Base-by-base conservation (phyloP, 1,284 basidiomycete species). In the Erythrobasidium hasegawianum region DNA sequence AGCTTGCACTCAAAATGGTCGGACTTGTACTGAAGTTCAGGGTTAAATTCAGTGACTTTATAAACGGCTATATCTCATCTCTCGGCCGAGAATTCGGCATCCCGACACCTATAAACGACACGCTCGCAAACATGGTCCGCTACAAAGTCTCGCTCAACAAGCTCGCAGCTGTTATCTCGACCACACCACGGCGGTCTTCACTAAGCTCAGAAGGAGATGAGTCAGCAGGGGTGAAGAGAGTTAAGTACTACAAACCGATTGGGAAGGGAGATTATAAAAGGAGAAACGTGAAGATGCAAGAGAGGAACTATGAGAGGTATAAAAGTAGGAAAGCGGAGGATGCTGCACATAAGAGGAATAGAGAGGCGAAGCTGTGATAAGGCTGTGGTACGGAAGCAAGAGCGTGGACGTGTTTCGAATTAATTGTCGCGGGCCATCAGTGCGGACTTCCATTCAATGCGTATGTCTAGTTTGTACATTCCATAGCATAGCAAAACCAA, bases 61-160 rank as follows among this genome's bases (percentile, higher is more conserved):
- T 97, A 75, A 95, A 92, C 72, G 94, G 95, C 7, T 90, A 94
- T 76, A 77, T 98, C 54, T 75, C 85, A 24, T 79, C 79, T 10
- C 78, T 94, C 5, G 94, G 88, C 8, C 72, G 78, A 53, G 78
- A 81, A 47, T 83, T 88, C 71, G 79, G 80, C 2, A 80, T 94
- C 39, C 77, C 78, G 9, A 87, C 86, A 72, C 85, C 86, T 0
- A 79, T 82, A 13, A 89, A 86, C 71, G 78, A 82, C 20, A 80
- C 83, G 53, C 77, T 96, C 53, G 76, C 82, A 20, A 80, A 86
- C 60, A 79, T 94, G 74, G 78, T 88, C 62, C 81, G 81, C 8
- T 64, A 53, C 38, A 61, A 61, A 33, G 29, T 33, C 24, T 50
- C 22, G 18, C 1, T 50, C 52, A 33, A 33, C 33, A 33, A 33